These are phyloP conservation scores for Phytopythium sindhum DNA, from an alignment of 352 stramenopile genomes.

Conservation along the genomic window DNA sequence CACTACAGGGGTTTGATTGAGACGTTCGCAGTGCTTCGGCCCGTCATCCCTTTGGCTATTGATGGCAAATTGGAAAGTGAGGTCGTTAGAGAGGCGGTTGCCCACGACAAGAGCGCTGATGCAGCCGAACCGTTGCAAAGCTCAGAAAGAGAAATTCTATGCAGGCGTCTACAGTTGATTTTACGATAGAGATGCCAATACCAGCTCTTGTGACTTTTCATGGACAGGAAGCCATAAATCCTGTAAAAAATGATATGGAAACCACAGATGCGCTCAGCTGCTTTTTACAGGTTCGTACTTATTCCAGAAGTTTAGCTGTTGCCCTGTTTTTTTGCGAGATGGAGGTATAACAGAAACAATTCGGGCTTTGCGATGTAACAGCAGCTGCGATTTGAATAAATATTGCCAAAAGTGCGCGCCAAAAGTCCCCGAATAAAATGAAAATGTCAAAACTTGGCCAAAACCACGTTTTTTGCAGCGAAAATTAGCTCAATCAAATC, in stretches of 20 bases:
- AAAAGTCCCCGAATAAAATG: too few species aligned
- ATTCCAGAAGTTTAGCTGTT: not conserved
- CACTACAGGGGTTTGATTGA: slow-evolving; percentile 10
- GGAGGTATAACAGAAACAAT: too few species aligned
- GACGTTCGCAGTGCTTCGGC: slow-evolving; percentile 12
- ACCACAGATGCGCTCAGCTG: slow-evolving; percentile 3
- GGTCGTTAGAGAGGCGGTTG: too few species aligned
- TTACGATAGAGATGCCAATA: not conserved
- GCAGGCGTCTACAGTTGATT: not conserved
- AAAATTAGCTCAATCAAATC: too few species aligned
- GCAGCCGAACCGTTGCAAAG: too few species aligned
- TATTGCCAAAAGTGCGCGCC: too few species aligned
- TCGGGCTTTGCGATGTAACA: too few species aligned
- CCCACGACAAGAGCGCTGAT: not conserved
- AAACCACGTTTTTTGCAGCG: too few species aligned
- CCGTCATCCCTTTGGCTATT: slow-evolving; percentile 9
- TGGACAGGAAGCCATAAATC: slow-evolving; percentile 5
- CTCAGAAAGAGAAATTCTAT: not conserved
- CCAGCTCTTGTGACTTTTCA: slow-evolving; percentile 1
- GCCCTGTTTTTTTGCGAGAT: not conserved
- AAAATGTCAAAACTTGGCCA: too few species aligned
- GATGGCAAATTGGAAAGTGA: slow-evolving; percentile 10
- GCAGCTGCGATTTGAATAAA: too few species aligned
- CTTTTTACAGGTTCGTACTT: not conserved
- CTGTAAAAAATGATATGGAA: slow-evolving; percentile 19